phyloP scores from a whole-genome alignment of 441 rosid genomes.

The Pelargonium cotyledonis region DNA sequence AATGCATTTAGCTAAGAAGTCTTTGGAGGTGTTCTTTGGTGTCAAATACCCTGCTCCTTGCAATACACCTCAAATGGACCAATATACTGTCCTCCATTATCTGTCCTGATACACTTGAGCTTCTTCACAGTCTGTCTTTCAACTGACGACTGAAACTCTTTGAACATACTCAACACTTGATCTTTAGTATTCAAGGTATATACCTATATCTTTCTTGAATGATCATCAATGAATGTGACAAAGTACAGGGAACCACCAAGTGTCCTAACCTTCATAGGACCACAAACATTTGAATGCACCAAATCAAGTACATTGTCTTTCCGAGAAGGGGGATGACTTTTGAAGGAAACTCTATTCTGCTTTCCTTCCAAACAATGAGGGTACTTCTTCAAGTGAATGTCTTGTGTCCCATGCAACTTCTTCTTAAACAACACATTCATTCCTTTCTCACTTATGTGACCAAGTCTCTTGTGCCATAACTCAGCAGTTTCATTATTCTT shows the following conservation, averaged over 20 bases:
- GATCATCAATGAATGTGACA: constrained; percentile 17
- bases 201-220: neutral
- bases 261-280: neutral
- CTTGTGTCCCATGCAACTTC: neutral
- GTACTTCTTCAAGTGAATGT: neutral
- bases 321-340: neutral
- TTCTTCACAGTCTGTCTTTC: constrained; percentile 14
- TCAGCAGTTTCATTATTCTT: neutral
- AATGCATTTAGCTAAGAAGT: neutral
- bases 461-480: constrained; percentile 1
- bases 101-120: constrained; percentile 5
- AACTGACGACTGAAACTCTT: constrained; percentile 5
- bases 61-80: constrained; percentile 16
- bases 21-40: constrained; percentile 15
- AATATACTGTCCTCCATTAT: constrained; percentile 6
- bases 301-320: constrained; percentile 6
- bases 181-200: constrained; percentile 8
- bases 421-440: neutral
- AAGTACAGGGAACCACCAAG: constrained; percentile 9
- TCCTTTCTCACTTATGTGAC: constrained; percentile 10
- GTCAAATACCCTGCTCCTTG: constrained; percentile 7
- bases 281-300: neutral
- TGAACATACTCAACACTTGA: constrained; percentile 4
- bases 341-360: constrained; percentile 10
- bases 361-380: constrained; percentile 1